A percentile compares a stretch with the other conserved stretches of the same genome.
Conservation (phyloP, 805 yeast genomes). For the Candida saitoana region DNA sequence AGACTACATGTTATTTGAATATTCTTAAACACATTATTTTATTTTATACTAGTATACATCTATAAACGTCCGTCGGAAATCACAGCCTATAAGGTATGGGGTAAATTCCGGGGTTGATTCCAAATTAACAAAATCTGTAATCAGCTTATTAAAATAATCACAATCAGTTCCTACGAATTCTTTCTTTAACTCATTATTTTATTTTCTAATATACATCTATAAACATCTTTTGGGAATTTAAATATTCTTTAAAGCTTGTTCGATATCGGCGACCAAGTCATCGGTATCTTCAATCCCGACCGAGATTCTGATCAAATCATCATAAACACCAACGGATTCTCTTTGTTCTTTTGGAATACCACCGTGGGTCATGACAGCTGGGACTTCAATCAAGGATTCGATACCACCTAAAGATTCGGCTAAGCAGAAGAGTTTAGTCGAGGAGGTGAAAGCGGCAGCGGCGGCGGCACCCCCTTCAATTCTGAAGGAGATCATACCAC, state of each 20-base stretch:
- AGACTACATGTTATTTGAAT: neutral
- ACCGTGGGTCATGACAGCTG: conserved; percentile 89
- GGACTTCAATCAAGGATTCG: conserved; percentile 81
- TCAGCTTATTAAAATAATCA: too few species aligned
- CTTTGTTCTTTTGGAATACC: conserved; percentile 79
- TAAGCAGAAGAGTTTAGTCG: conserved; percentile 73
- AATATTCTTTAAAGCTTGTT: conserved; percentile 51
- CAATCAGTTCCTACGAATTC: neutral
- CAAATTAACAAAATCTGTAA: too few species aligned
- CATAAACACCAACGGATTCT: conserved; percentile 76
- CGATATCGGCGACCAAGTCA: conserved; percentile 68
- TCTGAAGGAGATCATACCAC: conserved; percentile 89
- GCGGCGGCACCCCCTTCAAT: conserved; percentile 76
- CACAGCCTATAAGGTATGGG: too few species aligned
- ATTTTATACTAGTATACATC: too few species aligned
- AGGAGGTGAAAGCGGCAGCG: conserved; percentile 68
- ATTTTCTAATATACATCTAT: neutral
- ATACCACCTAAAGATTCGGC: conserved; percentile 92
- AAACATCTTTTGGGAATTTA: neutral
- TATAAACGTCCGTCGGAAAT: too few species aligned
- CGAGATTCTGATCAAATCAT: conserved; percentile 75
- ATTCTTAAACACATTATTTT: neutral
- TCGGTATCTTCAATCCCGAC: conserved; percentile 85
- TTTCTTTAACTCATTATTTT: neutral
- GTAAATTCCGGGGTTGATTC: too few species aligned